A percentile compares a stretch with the other conserved stretches of the same genome.
phyloP scores from a whole-genome alignment of 768 basidiomycete genomes.

The Xerocomus brunneocitrinus region DNA sequence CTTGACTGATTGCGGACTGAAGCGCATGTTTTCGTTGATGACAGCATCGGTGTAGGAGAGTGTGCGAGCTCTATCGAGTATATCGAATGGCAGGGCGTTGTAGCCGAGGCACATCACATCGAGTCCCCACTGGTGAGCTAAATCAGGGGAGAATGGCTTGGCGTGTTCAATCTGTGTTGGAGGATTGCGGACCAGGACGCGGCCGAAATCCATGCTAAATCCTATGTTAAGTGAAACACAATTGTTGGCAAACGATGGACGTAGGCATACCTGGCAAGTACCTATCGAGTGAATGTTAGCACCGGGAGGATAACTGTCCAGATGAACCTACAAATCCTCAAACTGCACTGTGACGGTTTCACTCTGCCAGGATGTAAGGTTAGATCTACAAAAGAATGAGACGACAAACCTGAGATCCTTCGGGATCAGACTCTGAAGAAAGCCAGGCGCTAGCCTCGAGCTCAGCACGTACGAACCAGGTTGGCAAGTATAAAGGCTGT shows the following conservation, averaged over 20 bases:
- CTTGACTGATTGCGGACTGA: conserved; percentile 43
- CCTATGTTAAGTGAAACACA: conserved; percentile 10
- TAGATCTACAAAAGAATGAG: conserved; percentile 1
- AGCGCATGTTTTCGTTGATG: conserved; percentile 36
- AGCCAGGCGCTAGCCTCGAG: conserved; percentile 36
- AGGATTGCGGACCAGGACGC: conserved; percentile 35
- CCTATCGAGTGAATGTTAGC: conserved; percentile 19
- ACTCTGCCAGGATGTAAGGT: conserved; percentile 23
- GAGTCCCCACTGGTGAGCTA: conserved; percentile 44
- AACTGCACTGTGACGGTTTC: conserved; percentile 33
- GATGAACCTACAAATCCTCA: conserved; percentile 43
- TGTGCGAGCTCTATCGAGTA: conserved; percentile 35
- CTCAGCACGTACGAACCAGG: conserved; percentile 58
- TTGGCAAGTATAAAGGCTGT: conserved; percentile 56
- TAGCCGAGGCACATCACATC: conserved; percentile 57
- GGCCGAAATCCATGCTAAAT: conserved; percentile 35
- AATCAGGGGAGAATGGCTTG: conserved; percentile 45
- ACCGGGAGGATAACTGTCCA: background rate
- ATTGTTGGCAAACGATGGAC: background rate
- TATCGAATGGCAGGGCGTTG: conserved; percentile 47
- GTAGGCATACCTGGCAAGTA: conserved; percentile 27
- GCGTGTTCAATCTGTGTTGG: conserved; percentile 24
- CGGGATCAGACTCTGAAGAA: conserved; percentile 19
- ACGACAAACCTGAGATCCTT: conserved; percentile 23
- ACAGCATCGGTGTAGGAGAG: conserved; percentile 35